Percentiles rank a stretch among this genome's conserved stretches.
Conservation (phyloP, 2,329 filamentous ascomycete genomes). For the Penicillium sp. region DNA sequence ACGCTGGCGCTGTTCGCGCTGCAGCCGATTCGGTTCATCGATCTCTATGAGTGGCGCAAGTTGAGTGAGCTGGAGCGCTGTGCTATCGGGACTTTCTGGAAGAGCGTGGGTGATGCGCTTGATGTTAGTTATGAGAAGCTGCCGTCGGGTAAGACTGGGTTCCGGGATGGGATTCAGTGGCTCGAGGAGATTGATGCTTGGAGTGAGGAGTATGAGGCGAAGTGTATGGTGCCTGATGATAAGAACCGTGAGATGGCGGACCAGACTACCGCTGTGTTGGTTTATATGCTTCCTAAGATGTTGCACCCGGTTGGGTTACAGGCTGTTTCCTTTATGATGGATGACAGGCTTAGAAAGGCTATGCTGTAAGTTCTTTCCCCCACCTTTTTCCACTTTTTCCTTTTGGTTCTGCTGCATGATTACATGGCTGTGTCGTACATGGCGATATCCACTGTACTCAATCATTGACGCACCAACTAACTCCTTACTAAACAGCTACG, state of each 20-base stretch:
- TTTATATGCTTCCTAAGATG: conserved; percentile 46
- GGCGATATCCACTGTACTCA: neutral
- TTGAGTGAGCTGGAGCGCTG: conserved; percentile 60
- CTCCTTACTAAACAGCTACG: conserved; percentile 26
- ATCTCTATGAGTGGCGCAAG: conserved; percentile 60
- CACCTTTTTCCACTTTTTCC: no score
- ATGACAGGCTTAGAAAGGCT: conserved; percentile 53
- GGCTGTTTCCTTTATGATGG: conserved; percentile 53
- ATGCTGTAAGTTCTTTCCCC: conserved; percentile 48
- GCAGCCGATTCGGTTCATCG: conserved; percentile 57
- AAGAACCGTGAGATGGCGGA: conserved; percentile 48
- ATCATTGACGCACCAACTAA: neutral
- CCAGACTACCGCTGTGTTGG: conserved; percentile 53
- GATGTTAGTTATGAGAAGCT: conserved; percentile 47
- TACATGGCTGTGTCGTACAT: neutral
- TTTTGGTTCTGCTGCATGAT: no score
- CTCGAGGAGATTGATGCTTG: conserved; percentile 45
- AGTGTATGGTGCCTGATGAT: conserved; percentile 48
- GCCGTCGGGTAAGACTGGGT: conserved; percentile 36
- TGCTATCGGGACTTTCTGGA: conserved; percentile 62
- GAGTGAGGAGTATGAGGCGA: conserved; percentile 51
- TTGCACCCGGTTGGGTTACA: conserved; percentile 43
- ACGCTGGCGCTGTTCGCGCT: conserved; percentile 57
- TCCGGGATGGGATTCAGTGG: conserved; percentile 46
- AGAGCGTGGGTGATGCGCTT: conserved; percentile 61